Evolutionary conservation across 805 yeast genomes (phyloP), one percentile per base, ranked within the genome.

Genomic region (Metschnikowia orientalis): DNA sequence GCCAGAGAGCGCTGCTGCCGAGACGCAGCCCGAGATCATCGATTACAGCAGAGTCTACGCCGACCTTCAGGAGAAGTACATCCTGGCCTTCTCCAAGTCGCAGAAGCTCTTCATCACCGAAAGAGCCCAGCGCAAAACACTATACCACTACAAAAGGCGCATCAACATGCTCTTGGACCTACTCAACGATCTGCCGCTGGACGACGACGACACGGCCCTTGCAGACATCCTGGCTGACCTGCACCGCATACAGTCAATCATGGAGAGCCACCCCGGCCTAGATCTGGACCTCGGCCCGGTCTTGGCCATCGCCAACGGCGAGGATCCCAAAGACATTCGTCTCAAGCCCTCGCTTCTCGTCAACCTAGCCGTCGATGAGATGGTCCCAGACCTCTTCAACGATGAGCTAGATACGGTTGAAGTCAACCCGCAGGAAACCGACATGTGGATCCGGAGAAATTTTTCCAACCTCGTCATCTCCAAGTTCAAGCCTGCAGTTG

Each of bases 361-460:
- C 6, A 55, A 58, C 31, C 44, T 63, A 7, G 51, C 53, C 15
- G 41, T 63, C n/a, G 45, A 41, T n/a, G 72, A 66, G 33, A 40
- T 54, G 23, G 44, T 64, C 2, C 59, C 70, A 2, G 72, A 64
- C 9, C 44, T 63, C 13, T 42, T 54, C 12, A 47, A 54, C 26
- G 72, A 66, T 40, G 71, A 66, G 33, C 40, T 59, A 24, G 54
- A 54, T 19, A 38, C 46, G 9, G 40, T 58, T 3, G 69, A 64
- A 35, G 35, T 46, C n/a, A 66, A 65, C 34, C 71, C 71, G 0
- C 68, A 63, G 44, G 59, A 54, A 26, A 45, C 53, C 3, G 65
- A 61, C 11, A 47, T 54, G 45, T 66, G 71, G 71, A 40, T 55
- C 16, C 46, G 68, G 19, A 49, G 70, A 26, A 56, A 63, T 37